Evolutionary conservation across 1,284 basidiomycete species (phyloP).

Genomic region (Coriolopsis trogii): DNA sequence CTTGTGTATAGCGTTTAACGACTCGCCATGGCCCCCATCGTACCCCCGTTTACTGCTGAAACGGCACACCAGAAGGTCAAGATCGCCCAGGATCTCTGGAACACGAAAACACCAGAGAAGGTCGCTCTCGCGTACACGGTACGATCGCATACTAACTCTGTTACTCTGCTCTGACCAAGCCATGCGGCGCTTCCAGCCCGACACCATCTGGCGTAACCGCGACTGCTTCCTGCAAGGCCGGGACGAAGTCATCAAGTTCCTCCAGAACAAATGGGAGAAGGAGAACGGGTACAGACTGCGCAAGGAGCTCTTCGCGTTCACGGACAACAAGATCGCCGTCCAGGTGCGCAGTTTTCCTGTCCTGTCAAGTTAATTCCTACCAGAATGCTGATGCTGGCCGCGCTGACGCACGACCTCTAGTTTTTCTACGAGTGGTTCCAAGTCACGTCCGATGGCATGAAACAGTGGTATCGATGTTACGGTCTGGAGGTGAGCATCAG

Average conservation of each 20-base stretch:
- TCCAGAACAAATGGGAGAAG: slow-evolving; percentile 57
- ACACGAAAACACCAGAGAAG: slow-evolving; percentile 34
- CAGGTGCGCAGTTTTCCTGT: slow-evolving; percentile 40
- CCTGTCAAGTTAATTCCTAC: too few relatives aligned
- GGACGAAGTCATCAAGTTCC: slow-evolving; percentile 50
- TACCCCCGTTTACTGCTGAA: slow-evolving; percentile 38
- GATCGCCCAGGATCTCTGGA: slow-evolving; percentile 39
- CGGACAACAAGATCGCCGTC: slow-evolving; percentile 61
- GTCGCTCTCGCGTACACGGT: slow-evolving; percentile 53
- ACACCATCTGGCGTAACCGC: slow-evolving; percentile 64
- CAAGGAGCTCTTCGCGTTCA: slow-evolving; percentile 62
- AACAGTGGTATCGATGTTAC: slow-evolving; percentile 58
- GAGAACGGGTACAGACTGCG: slow-evolving; percentile 49
- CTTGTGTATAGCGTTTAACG: too few relatives aligned
- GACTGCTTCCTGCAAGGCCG: slow-evolving; percentile 53
- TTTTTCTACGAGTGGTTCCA: slow-evolving; percentile 67
- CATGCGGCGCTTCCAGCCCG: slow-evolving; percentile 27
- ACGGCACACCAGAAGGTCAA: slow-evolving; percentile 39
- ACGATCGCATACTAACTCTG: background rate
- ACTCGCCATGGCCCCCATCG: too few relatives aligned
- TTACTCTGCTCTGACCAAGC: background rate
- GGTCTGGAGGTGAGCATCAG: slow-evolving; percentile 50
- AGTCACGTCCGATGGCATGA: slow-evolving; percentile 34
- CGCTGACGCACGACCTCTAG: too few relatives aligned
- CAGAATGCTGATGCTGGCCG: too few relatives aligned